phyloP scores from a whole-genome alignment of 2,329 filamentous ascomycete species.

The Botrytis deweyae region DNA sequence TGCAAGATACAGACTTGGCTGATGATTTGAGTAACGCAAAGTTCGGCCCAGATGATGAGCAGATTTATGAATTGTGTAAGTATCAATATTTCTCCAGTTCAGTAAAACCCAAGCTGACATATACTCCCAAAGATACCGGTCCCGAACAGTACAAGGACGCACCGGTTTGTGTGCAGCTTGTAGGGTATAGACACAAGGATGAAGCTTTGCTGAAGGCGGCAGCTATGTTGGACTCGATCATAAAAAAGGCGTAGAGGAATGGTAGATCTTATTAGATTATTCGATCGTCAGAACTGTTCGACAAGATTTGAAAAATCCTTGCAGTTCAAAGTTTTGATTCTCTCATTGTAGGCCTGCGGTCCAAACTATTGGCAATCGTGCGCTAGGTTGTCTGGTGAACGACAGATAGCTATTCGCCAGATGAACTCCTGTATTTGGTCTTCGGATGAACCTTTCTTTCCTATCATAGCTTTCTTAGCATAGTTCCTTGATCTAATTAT shows the following conservation, averaged over 20 bases:
- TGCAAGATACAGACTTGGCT: constrained; percentile 31
- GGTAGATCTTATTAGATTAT: neutral
- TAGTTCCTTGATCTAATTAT: neutral
- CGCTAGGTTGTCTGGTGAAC: neutral
- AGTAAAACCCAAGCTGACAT: constrained; percentile 21
- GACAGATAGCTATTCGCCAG: neutral
- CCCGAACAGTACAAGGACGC: constrained; percentile 35
- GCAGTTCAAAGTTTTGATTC: neutral
- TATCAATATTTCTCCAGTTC: constrained; percentile 8
- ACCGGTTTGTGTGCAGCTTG: constrained; percentile 38
- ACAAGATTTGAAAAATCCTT: neutral
- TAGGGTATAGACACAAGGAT: constrained; percentile 39
- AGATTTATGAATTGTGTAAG: constrained; percentile 36
- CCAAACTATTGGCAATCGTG: neutral
- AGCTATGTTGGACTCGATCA: constrained; percentile 31
- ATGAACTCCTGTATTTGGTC: neutral
- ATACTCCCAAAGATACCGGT: constrained; percentile 36
- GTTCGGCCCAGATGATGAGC: constrained; percentile 32
- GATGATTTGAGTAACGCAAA: constrained; percentile 36
- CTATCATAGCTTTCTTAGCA: neutral
- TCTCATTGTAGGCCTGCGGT: neutral
- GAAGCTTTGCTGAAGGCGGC: constrained; percentile 35
- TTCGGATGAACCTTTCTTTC: neutral
- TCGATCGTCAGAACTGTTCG: neutral
- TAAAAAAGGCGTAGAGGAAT: neutral